Conservation (phyloP, 441 rosid species). For the Pelargonium exstipulatum region DNA sequence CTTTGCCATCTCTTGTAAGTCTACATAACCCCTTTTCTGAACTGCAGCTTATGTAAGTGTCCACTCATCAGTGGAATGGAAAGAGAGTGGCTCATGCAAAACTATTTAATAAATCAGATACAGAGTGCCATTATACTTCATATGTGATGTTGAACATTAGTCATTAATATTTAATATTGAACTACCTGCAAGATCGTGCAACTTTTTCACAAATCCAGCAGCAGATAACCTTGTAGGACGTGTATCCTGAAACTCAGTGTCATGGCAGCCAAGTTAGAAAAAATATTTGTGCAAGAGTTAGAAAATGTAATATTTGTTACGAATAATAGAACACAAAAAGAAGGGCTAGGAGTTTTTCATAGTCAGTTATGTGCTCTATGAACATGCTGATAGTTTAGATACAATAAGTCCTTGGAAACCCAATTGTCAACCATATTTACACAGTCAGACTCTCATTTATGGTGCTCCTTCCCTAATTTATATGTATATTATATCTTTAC, state of each 20-base stretch:
- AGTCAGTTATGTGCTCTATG: neutral
- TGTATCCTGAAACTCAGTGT: conserved; percentile 47
- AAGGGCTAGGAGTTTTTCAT: too few relatives aligned
- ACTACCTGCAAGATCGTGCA: conserved; percentile 91
- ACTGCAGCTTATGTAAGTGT: conserved; percentile 38
- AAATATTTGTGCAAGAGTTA: conserved; percentile 7
- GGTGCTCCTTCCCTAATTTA: neutral
- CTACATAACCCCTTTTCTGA: conserved; percentile 89
- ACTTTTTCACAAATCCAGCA: conserved; percentile 71
- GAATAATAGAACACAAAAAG: neutral
- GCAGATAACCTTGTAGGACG: conserved; percentile 71
- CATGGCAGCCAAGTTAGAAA: conserved; percentile 23
- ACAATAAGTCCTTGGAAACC: neutral
- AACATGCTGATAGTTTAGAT: conserved; percentile 1
- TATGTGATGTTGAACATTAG: conserved; percentile 17
- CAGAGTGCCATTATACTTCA: conserved; percentile 11
- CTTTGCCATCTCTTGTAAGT: conserved; percentile 63
- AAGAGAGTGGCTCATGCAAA: conserved; percentile 11
- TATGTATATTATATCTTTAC: neutral
- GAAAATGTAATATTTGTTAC: neutral
- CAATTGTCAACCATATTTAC: neutral
- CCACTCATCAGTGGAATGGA: conserved; percentile 17
- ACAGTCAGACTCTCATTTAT: neutral
- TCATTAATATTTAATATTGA: conserved; percentile 21
- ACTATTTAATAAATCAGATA: conserved; percentile 16